These are phyloP conservation scores for Trichoderma endophyticum DNA, from an alignment of 2,329 filamentous ascomycete genomes.

Conservation along the genomic window DNA sequence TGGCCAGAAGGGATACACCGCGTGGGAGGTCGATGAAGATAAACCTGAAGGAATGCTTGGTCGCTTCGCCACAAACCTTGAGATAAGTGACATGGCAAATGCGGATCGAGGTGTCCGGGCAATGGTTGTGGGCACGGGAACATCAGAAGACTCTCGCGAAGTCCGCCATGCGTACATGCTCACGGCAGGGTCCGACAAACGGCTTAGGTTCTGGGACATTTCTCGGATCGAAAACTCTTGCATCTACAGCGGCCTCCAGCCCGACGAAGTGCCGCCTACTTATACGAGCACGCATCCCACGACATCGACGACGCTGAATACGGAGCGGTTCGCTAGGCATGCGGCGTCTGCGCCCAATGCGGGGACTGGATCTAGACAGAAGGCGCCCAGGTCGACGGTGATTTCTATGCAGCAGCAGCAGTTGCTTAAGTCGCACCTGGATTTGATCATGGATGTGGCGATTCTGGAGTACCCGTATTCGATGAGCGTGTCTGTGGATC, in stretches of 20 bases:
- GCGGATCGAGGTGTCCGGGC: slow-evolving; percentile 69
- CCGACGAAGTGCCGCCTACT: slow-evolving; percentile 68
- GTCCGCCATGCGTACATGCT: slow-evolving; percentile 79
- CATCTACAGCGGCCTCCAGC: slow-evolving; percentile 74
- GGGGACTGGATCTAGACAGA: slow-evolving; percentile 28
- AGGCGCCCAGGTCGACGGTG: slow-evolving; percentile 67
- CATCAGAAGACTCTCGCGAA: slow-evolving; percentile 66
- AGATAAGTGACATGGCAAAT: slow-evolving; percentile 53
- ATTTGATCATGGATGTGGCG: slow-evolving; percentile 84
- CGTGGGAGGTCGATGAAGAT: slow-evolving; percentile 89
- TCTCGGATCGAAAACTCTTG: slow-evolving; percentile 71
- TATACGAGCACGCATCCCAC: slow-evolving; percentile 65
- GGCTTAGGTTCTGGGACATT: slow-evolving; percentile 91
- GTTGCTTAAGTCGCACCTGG: slow-evolving; percentile 79
- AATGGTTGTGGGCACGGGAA: slow-evolving; percentile 70
- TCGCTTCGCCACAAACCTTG: slow-evolving; percentile 74
- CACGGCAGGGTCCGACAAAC: slow-evolving; percentile 84
- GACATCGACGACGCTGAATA: slow-evolving; percentile 61
- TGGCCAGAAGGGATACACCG: slow-evolving; percentile 65
- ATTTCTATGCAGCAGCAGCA: slow-evolving; percentile 86
- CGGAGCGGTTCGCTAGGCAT: slow-evolving; percentile 55
- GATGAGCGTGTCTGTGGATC: slow-evolving; percentile 88
- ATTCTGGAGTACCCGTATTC: slow-evolving; percentile 84
- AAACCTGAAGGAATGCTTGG: slow-evolving; percentile 81
- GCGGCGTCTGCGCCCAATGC: slow-evolving; percentile 32